These are phyloP conservation scores for Solanum dulcamara DNA, from an alignment of 257 asterid genomes.

Conservation along the genomic window DNA sequence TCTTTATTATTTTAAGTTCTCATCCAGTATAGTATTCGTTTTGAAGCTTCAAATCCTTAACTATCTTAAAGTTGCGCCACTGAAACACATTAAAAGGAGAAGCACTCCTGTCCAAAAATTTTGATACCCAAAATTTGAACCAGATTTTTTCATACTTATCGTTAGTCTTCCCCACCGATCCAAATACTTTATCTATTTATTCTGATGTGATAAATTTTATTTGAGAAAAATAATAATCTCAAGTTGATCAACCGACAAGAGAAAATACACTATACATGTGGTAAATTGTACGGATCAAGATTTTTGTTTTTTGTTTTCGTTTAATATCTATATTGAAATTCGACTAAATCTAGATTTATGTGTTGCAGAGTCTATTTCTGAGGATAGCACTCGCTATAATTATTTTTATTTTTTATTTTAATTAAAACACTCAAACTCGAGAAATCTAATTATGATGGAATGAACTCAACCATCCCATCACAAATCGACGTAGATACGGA, in stretches of 20 bases:
- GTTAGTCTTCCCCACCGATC: not conserved
- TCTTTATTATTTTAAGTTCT: not conserved
- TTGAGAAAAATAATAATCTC: not conserved
- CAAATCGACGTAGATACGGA: not conserved
- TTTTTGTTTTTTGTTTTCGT: not conserved
- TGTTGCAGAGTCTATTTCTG: not conserved
- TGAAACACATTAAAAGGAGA: not conserved
- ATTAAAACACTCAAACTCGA: accelerated
- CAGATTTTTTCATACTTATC: not conserved
- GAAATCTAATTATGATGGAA: not conserved
- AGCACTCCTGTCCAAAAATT: no score
- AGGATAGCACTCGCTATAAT: accelerated
- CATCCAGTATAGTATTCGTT: not conserved
- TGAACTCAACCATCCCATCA: accelerated
- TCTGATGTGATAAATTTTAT: not conserved
- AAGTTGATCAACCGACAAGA: not conserved
- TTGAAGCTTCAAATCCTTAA: not conserved
- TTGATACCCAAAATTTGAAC: not conserved
- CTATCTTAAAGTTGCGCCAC: not conserved
- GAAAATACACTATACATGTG: not conserved
- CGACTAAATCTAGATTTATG: accelerated
- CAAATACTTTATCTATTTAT: not conserved
- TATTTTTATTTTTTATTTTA: no score
- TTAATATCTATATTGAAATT: accelerated
- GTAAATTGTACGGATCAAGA: not conserved